Evolutionary conservation across 2,329 filamentous ascomycete species (phyloP).

Genomic region (Verticillium dahliae): DNA sequence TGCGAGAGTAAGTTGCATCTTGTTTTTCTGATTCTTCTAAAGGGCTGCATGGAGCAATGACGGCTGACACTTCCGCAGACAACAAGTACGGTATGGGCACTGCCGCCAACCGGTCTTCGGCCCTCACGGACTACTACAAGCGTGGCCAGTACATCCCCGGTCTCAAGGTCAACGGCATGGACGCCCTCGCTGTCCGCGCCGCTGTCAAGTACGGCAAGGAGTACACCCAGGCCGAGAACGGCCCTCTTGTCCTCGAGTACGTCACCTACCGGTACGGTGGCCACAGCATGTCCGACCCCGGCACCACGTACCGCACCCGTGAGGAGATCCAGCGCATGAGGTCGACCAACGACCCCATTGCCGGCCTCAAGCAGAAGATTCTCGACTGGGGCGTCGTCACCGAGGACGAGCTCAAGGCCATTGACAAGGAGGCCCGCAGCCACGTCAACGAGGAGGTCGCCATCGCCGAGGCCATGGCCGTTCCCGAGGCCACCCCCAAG

Average conservation of each 20-base stretch:
- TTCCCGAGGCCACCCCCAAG: conserved; percentile 69
- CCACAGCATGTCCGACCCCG: conserved; percentile 99
- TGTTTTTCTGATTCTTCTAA: background rate
- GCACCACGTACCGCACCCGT: conserved; percentile 97
- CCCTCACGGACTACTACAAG: conserved; percentile 99
- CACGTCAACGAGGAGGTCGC: conserved; percentile 87
- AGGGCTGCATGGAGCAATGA: background rate
- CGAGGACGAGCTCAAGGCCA: conserved; percentile 91
- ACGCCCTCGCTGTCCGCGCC: conserved; percentile 94
- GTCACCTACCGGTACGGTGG: conserved; percentile 99
- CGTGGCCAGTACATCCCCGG: conserved; percentile 99
- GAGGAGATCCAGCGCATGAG: conserved; percentile 99
- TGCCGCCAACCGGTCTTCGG: conserved; percentile 85
- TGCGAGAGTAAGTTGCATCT: conserved; percentile 79
- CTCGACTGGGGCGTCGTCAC: conserved; percentile 87
- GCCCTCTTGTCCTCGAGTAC: conserved; percentile 94
- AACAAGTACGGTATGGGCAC: conserved; percentile 99
- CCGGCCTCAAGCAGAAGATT: conserved; percentile 95
- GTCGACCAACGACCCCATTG: conserved; percentile 96
- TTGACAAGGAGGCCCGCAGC: conserved; percentile 88
- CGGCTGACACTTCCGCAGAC: conserved; percentile 50
- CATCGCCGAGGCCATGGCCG: conserved; percentile 79
- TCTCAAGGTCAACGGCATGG: conserved; percentile 99
- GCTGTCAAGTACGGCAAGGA: conserved; percentile 92
- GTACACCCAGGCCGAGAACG: conserved; percentile 75